Percentiles rank a stretch among this genome's conserved stretches.
Conservation (phyloP, 1,284 basidiomycete species). For the Microbotryomycetes sp. region DNA sequence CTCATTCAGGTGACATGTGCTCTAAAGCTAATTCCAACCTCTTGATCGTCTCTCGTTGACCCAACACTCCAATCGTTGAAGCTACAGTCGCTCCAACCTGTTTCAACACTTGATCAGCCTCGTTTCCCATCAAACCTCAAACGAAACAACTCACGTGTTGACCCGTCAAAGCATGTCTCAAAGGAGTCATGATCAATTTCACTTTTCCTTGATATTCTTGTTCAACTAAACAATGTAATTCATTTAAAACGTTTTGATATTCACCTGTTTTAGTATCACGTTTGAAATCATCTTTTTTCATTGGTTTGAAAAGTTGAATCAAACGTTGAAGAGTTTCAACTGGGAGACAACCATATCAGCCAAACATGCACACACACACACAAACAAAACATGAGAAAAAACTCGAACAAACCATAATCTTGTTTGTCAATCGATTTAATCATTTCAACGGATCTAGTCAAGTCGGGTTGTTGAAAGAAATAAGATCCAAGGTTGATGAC, state of each 20-base stretch:
- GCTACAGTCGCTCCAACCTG: conserved; percentile 52
- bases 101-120: background rate
- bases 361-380: too few species aligned
- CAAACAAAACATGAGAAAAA: too few species aligned
- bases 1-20: too few species aligned
- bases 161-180: conserved; percentile 70
- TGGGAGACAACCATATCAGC: too few species aligned
- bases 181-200: conserved; percentile 59
- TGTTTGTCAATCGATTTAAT: too few species aligned
- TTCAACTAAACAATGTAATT: conserved; percentile 49
- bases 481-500: conserved; percentile 61
- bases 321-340: too few species aligned
- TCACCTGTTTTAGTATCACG: conserved; percentile 33
- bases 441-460: too few species aligned
- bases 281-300: too few species aligned
- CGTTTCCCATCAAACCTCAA: background rate
- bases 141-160: conserved; percentile 56
- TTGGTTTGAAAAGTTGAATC: too few species aligned
- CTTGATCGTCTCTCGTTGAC: conserved; percentile 38
- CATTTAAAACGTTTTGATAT: conserved; percentile 42
- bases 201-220: conserved; percentile 45
- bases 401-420: too few species aligned
- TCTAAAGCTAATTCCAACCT: conserved; percentile 7
- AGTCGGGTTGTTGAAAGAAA: conserved; percentile 65
- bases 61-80: conserved; percentile 48